Evolutionary conservation across 2,329 filamentous ascomycete genomes (phyloP).

Genomic region (Fragosphaeria purpurea): DNA sequence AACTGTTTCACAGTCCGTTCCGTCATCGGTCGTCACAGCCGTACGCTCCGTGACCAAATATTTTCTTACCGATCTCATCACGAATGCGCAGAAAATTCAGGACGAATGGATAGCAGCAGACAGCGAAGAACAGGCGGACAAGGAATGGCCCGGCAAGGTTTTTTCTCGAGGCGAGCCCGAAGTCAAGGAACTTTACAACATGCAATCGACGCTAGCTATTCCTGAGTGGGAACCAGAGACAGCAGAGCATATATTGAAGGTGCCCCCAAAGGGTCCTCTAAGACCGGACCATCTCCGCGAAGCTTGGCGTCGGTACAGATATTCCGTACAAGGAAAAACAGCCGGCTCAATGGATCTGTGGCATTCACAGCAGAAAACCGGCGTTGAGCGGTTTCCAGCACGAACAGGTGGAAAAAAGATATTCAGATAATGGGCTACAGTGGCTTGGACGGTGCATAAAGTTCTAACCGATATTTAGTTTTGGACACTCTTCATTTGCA

Average conservation of each 20-base stretch:
- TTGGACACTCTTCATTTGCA: too few relatives aligned
- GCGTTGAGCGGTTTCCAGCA: constrained; percentile 48
- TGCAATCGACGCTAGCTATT: constrained; percentile 20
- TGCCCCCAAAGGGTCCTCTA: constrained; percentile 44
- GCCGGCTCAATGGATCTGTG: constrained; percentile 50
- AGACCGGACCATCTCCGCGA: constrained; percentile 67
- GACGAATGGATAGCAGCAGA: constrained; percentile 55
- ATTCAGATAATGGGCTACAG: constrained; percentile 26
- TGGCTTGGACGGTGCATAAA: too few relatives aligned
- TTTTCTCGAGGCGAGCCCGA: constrained; percentile 18
- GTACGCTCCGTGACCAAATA: constrained; percentile 68
- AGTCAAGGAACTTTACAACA: constrained; percentile 22
- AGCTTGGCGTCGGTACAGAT: constrained; percentile 58
- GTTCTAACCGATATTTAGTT: too few relatives aligned
- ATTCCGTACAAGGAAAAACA: constrained; percentile 51
- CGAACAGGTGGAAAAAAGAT: constrained; percentile 41
- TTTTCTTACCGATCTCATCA: constrained; percentile 67
- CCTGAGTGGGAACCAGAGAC: constrained; percentile 17
- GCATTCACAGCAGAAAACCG: constrained; percentile 50
- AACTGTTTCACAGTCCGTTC: constrained; percentile 70
- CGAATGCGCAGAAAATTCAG: constrained; percentile 60
- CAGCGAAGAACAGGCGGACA: constrained; percentile 45
- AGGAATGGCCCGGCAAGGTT: constrained; percentile 23
- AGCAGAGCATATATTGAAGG: constrained; percentile 23
- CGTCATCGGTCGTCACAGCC: constrained; percentile 62